A percentile compares a stretch with the other conserved stretches of the same genome.
phyloP scores from a whole-genome alignment of 257 asterid species.

The Solanum appendiculatum region DNA sequence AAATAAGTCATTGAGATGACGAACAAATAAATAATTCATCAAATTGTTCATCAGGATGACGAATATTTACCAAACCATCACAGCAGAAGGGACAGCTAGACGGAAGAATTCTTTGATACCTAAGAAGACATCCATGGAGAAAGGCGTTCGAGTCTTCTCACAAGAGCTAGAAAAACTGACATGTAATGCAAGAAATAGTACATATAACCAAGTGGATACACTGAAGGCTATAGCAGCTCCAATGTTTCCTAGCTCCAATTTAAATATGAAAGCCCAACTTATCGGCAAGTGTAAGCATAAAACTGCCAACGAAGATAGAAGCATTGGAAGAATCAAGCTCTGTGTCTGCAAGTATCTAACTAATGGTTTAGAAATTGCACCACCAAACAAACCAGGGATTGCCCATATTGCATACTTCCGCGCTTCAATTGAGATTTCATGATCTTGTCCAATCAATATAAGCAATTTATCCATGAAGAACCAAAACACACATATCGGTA shows the following conservation, averaged over 20 bases:
- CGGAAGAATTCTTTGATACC: slow-evolving; percentile 33
- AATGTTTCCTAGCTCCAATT: slow-evolving; percentile 17
- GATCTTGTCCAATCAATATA: slow-evolving; percentile 38
- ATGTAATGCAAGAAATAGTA: slow-evolving; percentile 26
- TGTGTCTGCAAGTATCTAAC: slow-evolving; percentile 53
- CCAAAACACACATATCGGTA: slow-evolving; percentile 51
- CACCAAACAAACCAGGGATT: slow-evolving; percentile 44
- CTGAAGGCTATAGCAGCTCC: slow-evolving; percentile 52
- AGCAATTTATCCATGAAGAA: slow-evolving; percentile 36
- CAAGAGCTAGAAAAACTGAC: slow-evolving; percentile 34
- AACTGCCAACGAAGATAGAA: slow-evolving; percentile 25
- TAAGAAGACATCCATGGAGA: slow-evolving; percentile 33
- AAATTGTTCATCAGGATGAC: not conserved
- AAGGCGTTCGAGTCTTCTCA: slow-evolving; percentile 17
- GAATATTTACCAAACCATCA: slow-evolving; percentile 54
- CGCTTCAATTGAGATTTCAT: slow-evolving; percentile 31
- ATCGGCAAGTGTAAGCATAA: slow-evolving; percentile 41
- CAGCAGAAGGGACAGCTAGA: slow-evolving; percentile 50
- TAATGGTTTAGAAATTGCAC: slow-evolving; percentile 40
- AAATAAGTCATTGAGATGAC: not conserved
- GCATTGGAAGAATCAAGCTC: slow-evolving; percentile 43
- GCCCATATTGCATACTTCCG: slow-evolving; percentile 24
- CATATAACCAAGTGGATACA: slow-evolving; percentile 46
- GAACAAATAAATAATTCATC: not conserved
- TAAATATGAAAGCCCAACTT: slow-evolving; percentile 39